Conservation (phyloP, 352 stramenopile genomes). For the Globisporangium paroecandrum region DNA sequence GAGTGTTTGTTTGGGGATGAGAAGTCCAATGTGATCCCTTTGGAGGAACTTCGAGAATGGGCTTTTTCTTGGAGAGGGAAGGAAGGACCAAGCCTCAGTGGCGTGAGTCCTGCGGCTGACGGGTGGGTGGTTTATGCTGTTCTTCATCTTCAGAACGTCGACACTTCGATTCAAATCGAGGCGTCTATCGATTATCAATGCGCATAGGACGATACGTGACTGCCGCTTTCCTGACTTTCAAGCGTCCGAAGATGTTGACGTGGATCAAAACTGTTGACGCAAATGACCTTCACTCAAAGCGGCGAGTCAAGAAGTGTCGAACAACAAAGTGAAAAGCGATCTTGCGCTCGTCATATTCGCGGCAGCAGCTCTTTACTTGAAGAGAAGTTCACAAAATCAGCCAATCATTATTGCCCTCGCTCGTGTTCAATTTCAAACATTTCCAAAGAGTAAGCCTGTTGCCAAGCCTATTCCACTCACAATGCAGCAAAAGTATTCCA, state of each 20-base stretch:
- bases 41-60: background rate
- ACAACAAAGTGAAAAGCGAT: too few relatives aligned
- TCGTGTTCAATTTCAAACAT: background rate
- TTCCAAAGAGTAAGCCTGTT: background rate
- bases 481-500: background rate
- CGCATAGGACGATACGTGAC: too few relatives aligned
- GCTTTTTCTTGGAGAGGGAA: background rate
- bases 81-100: background rate
- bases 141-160: background rate
- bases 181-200: background rate
- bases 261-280: background rate
- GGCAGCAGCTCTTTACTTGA: background rate
- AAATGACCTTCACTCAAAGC: too few relatives aligned
- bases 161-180: background rate
- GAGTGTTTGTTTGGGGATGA: background rate
- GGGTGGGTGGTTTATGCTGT: background rate
- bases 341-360: background rate
- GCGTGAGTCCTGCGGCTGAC: background rate
- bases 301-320: too few relatives aligned
- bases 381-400: background rate
- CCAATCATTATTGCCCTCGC: background rate
- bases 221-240: too few relatives aligned
- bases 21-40: background rate
- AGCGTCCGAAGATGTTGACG: background rate
- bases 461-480: background rate